Base-by-base conservation (phyloP, 1,284 basidiomycete species). In the Leucoagaricus sp. region DNA sequence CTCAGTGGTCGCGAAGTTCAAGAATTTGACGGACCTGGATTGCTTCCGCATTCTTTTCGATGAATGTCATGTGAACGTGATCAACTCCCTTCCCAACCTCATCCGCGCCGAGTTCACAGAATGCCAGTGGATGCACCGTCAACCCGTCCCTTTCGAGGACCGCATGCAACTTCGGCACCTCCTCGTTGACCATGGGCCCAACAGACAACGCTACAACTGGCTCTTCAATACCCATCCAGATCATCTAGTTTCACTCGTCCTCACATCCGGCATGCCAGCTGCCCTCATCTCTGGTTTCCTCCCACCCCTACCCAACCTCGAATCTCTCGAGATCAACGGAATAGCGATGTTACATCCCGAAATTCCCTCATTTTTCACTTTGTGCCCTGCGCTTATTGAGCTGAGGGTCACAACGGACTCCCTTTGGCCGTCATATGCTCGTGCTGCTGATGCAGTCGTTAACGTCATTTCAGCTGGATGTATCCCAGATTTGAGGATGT, bases 41-140 rank as follows among this genome's bases (percentile, higher is more conserved):
- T 53, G 51, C 23, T 53, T 53, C 28, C 51, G 51, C n/a, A 53
- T 53, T n/a, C 51, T 53, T 25, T 53, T 53, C 36, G 33, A 53
- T 19, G 31, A 45, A 17, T 13, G 13, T n/a, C 51, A 53, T 36
- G 51, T 53, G 1, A 5, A 13, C 3, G 23, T 53, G 7, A 25
- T 53, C 23, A 45, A 38, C 31, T 46, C 42, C 4, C 42, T 53
- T 13, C 29, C 19, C 19, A 13, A 53, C n/a, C 51, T 53, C 25
- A 15, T 19, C 13, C 51, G 42, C n/a, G 51, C 51, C 23, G 51
- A 53, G 33, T 53, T 53, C 15, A 53, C 33, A 15, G 51, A 53
- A 31, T 53, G 51, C 21, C 51, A 53, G 25, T 53, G 51, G 51
- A n/a, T 46, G 17, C 26, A 53, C 13, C 42, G 42, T 12, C 42